Evolutionary conservation across 768 basidiomycete genomes (phyloP).

Genomic region (Tulasnella sp.): DNA sequence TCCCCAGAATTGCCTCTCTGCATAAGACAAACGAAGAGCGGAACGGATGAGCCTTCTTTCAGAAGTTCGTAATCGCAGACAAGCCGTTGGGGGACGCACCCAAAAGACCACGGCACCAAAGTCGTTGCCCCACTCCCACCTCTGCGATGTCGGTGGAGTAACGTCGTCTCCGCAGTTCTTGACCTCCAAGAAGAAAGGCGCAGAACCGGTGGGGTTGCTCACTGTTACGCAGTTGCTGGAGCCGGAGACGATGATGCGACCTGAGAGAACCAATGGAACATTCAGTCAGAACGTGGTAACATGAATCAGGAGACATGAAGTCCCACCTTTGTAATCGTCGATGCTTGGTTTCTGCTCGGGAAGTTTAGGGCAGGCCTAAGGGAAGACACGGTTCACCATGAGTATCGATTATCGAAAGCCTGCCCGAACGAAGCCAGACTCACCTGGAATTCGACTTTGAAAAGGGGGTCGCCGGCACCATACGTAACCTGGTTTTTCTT

Average conservation of each 20-base stretch:
- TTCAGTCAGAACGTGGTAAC: not conserved
- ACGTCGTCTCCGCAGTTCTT: not conserved
- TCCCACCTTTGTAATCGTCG: not conserved
- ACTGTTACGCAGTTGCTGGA: not conserved
- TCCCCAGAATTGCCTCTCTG: not conserved
- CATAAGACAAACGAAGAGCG: not conserved
- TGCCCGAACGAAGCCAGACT: not conserved
- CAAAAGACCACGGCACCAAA: not conserved
- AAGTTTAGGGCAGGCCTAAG: not conserved
- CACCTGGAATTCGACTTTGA: not conserved
- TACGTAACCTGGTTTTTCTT: not conserved
- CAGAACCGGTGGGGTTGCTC: not conserved
- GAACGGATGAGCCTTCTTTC: not conserved
- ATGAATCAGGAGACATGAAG: no score
- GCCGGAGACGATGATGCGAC: slow-evolving; percentile 5
- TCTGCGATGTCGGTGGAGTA: not conserved
- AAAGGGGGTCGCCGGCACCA: not conserved
- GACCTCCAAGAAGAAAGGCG: not conserved
- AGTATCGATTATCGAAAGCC: not conserved
- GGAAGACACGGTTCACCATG: not conserved
- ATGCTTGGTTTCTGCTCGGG: not conserved
- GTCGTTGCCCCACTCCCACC: slow-evolving; percentile 2
- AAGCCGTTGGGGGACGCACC: not conserved
- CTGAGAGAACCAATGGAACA: not conserved
- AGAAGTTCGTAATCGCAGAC: not conserved